Conservation (phyloP, 148 eudicot species). For the Tetragonia tetragonoides region DNA sequence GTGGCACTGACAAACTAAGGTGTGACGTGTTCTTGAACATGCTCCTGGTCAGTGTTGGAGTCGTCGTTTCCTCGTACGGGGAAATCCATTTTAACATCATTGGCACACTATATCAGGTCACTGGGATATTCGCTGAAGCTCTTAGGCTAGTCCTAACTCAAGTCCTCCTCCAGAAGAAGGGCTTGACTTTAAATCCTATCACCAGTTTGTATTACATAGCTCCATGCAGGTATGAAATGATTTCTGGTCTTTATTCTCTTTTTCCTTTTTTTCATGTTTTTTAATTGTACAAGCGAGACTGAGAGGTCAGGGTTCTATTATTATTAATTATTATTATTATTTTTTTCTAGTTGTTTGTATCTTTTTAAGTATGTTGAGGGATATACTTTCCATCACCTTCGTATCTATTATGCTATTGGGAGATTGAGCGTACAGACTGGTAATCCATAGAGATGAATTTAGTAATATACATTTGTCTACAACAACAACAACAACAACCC, state of each 20-base stretch:
- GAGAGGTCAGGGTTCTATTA: neutral
- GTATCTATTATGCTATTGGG: too few species aligned
- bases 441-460: too few species aligned
- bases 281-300: neutral
- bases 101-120: constrained; percentile 76
- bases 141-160: constrained; percentile 83
- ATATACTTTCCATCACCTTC: too few species aligned
- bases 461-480: too few species aligned
- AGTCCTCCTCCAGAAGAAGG: constrained; percentile 86
- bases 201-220: constrained; percentile 93
- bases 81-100: constrained; percentile 83
- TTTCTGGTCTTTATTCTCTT: neutral
- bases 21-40: constrained; percentile 78
- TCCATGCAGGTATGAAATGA: constrained; percentile 68
- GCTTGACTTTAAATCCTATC: constrained; percentile 75
- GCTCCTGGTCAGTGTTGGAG: constrained; percentile 86
- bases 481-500: too few species aligned
- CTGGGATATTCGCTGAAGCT: constrained; percentile 86
- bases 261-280: neutral
- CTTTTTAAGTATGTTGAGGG: too few species aligned
- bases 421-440: too few species aligned
- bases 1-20: constrained; percentile 81
- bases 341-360: too few species aligned
- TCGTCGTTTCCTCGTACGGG: constrained; percentile 80
- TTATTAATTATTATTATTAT: too few species aligned